phyloP scores from a whole-genome alignment of 441 rosid species.

The Populus hybrid region DNA sequence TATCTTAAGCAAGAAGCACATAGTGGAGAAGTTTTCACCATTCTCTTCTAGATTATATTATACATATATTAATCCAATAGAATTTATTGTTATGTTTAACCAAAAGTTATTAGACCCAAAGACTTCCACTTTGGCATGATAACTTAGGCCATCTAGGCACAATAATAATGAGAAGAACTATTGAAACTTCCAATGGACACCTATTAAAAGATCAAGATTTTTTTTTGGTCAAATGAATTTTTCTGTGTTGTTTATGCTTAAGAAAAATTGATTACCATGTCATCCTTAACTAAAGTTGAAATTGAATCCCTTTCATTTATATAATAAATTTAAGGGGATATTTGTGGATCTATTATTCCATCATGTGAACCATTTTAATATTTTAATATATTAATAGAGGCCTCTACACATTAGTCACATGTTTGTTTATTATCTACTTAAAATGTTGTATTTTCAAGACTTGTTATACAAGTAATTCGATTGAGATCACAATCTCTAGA shows the following conservation, averaged over 20 bases:
- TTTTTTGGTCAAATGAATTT: not conserved
- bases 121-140: not conserved
- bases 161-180: not conserved
- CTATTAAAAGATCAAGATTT: not conserved
- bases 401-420: not conserved
- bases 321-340: constrained; percentile 9
- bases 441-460: not conserved
- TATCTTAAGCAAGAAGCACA: not conserved
- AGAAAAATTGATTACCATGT: no score
- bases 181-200: not conserved
- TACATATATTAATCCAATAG: not conserved
- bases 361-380: not conserved
- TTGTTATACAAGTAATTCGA: not conserved
- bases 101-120: no score
- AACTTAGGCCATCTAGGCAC: not conserved
- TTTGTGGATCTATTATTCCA: constrained; percentile 7
- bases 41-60: not conserved
- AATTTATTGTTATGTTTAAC: no score
- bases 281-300: not conserved
- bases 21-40: not conserved
- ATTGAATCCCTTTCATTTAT: constrained; percentile 9
- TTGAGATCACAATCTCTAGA: not conserved
- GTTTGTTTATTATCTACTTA: constrained; percentile 1
- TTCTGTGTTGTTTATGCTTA: no score
- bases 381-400: constrained; percentile 4